A percentile compares a stretch with the other conserved stretches of the same genome.
phyloP scores from a whole-genome alignment of 352 stramenopile genomes.

The Globisporangium rhizosaccharum region DNA sequence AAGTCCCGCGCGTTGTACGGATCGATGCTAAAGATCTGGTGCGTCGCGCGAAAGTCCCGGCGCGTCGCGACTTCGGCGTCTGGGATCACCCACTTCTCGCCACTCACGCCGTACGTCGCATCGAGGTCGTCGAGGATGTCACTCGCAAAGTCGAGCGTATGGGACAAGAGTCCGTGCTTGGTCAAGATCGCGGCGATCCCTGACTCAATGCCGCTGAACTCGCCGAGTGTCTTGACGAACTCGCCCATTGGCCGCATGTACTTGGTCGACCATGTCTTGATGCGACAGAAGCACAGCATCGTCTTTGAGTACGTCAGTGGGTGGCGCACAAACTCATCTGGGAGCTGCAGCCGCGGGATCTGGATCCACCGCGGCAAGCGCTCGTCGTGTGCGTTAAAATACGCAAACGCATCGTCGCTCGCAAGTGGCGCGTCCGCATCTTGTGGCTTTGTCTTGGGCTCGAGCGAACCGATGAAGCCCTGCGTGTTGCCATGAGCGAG shows the following conservation, averaged over 20 bases:
- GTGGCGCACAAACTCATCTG: conserved; percentile 54
- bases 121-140: conserved; percentile 65
- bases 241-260: conserved; percentile 60
- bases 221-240: conserved; percentile 71
- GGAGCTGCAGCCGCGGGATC: conserved; percentile 64
- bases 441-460: conserved; percentile 43
- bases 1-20: conserved; percentile 95
- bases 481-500: conserved; percentile 46
- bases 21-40: conserved; percentile 97
- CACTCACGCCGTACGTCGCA: conserved; percentile 64
- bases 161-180: conserved; percentile 82
- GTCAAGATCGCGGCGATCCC: conserved; percentile 91
- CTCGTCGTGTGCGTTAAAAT: conserved; percentile 66
- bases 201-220: conserved; percentile 81
- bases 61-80: conserved; percentile 74
- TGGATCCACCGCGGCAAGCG: conserved; percentile 62
- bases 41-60: conserved; percentile 82
- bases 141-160: conserved; percentile 62
- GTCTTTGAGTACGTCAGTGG: conserved; percentile 55
- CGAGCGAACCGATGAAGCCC: conserved; percentile 57
- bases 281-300: conserved; percentile 71
- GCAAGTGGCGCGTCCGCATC: conserved; percentile 26
- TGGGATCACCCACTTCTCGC: conserved; percentile 76
- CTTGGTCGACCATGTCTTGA: conserved; percentile 60
- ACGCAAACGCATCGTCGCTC: conserved; percentile 53